Percentiles rank a stretch among this genome's conserved stretches.
Conservation (phyloP, 2,329 filamentous ascomycete species). For the Domatiomyces catenatus region DNA sequence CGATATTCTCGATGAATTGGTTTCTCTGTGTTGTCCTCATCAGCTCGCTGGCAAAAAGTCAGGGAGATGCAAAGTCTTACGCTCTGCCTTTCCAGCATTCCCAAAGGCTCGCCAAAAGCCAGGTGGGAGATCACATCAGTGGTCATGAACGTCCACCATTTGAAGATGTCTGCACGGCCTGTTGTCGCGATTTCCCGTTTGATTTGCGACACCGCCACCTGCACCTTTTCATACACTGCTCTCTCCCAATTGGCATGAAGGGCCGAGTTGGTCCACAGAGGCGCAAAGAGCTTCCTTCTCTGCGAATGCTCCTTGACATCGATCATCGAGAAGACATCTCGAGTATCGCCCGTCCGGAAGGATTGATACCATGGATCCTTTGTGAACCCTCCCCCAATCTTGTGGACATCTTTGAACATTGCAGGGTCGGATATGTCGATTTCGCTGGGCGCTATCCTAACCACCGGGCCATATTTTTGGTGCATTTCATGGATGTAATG, state of each 20-base stretch:
- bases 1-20: constrained; percentile 29
- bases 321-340: constrained; percentile 28
- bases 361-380: constrained; percentile 22
- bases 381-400: constrained; percentile 18
- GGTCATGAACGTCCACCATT: constrained; percentile 41
- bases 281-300: constrained; percentile 29
- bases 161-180: constrained; percentile 29
- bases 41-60: not conserved
- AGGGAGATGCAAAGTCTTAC: not conserved
- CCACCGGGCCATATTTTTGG: constrained; percentile 18
- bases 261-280: not conserved
- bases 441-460: constrained; percentile 12
- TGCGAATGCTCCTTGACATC: constrained; percentile 27
- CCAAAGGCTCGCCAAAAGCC: constrained; percentile 34
- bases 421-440: constrained; percentile 26
- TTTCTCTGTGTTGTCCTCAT: constrained; percentile 22
- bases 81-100: not conserved
- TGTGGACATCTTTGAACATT: constrained; percentile 23
- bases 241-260: not conserved
- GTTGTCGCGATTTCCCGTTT: not conserved
- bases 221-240: not conserved
- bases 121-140: constrained; percentile 41
- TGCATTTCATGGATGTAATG: constrained; percentile 18
- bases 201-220: constrained; percentile 2
- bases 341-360: constrained; percentile 8